phyloP scores from a whole-genome alignment of 2,329 filamentous ascomycete species.

The Zymoseptoria crescenta region DNA sequence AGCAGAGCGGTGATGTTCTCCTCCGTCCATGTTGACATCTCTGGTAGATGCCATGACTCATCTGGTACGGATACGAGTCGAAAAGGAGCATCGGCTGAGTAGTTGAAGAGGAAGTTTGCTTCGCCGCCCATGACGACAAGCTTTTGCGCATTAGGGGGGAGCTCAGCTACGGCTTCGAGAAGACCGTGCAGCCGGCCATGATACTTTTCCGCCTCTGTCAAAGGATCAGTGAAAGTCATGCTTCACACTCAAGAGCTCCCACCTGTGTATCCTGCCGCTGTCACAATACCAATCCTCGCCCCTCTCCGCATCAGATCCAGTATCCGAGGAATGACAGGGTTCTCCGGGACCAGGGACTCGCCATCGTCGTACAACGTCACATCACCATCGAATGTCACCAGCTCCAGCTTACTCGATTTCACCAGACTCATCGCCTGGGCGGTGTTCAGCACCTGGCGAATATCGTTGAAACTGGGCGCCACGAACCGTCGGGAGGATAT shows the following conservation, averaged over 20 bases:
- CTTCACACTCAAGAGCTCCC: not conserved
- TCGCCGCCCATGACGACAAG: slow-evolving; percentile 93
- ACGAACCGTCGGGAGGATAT: slow-evolving; percentile 92
- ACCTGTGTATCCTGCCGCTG: slow-evolving; percentile 80
- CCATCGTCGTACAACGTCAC: slow-evolving; percentile 87
- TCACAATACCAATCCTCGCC: slow-evolving; percentile 89
- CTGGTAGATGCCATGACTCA: slow-evolving; percentile 64
- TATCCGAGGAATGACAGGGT: slow-evolving; percentile 65
- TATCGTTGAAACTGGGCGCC: slow-evolving; percentile 93
- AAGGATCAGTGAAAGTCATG: not conserved
- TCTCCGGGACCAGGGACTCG: slow-evolving; percentile 64
- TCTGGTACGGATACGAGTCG: slow-evolving; percentile 60
- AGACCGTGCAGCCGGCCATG: slow-evolving; percentile 80
- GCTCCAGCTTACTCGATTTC: slow-evolving; percentile 60
- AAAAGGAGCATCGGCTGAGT: slow-evolving; percentile 55
- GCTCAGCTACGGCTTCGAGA: slow-evolving; percentile 63
- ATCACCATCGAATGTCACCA: slow-evolving; percentile 96
- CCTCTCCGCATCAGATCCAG: slow-evolving; percentile 65
- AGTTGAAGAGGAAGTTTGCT: slow-evolving; percentile 89
- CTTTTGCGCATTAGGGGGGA: slow-evolving; percentile 57
- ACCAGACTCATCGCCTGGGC: slow-evolving; percentile 91
- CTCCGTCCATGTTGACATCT: slow-evolving; percentile 72
- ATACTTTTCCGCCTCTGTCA: slow-evolving; percentile 65
- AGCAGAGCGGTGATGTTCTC: slow-evolving; percentile 71
- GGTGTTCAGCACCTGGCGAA: slow-evolving; percentile 86